phyloP scores from a whole-genome alignment of 1,139 yeast genomes.

The Citeromyces siamensis region DNA sequence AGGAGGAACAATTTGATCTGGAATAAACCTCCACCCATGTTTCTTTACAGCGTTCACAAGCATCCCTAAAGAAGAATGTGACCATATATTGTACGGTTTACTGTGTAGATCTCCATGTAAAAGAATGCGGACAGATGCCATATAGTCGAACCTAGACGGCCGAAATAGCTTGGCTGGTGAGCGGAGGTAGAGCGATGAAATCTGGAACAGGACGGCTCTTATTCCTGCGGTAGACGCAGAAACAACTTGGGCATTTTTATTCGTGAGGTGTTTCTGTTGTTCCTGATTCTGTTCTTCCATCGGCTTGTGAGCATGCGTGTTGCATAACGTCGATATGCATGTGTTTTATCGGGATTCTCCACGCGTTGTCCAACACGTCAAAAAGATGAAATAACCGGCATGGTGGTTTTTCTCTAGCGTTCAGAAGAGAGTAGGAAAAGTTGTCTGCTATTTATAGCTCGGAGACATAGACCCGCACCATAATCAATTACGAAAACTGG shows the following conservation, averaged over 20 bases:
- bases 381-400: too few species aligned
- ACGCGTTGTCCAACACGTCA: too few species aligned
- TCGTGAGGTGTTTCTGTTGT: slow-evolving; percentile 11
- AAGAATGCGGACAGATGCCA: slow-evolving; percentile 50
- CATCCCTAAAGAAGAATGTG: slow-evolving; percentile 72
- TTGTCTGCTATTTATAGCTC: too few species aligned
- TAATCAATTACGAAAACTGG: too few species aligned
- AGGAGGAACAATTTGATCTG: slow-evolving; percentile 80
- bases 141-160: slow-evolving; percentile 82
- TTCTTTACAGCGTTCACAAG: slow-evolving; percentile 54
- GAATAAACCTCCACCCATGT: slow-evolving; percentile 84
- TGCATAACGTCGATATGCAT: too few species aligned
- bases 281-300: slow-evolving; percentile 2
- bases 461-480: too few species aligned
- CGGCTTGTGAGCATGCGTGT: slow-evolving; percentile 4
- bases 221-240: slow-evolving; percentile 73
- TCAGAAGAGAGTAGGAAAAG: too few species aligned
- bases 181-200: slow-evolving; percentile 66
- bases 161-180: slow-evolving; percentile 79
- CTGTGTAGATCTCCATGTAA: slow-evolving; percentile 29
- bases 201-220: slow-evolving; percentile 70
- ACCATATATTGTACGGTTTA: slow-evolving; percentile 54
- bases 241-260: slow-evolving; percentile 23
- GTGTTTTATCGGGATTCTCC: too few species aligned
- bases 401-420: too few species aligned